Percentiles rank a stretch among this genome's conserved stretches.
These are phyloP conservation scores for Ophiobolus disseminans DNA, from an alignment of 2,329 filamentous ascomycete species.

Conservation along the genomic window DNA sequence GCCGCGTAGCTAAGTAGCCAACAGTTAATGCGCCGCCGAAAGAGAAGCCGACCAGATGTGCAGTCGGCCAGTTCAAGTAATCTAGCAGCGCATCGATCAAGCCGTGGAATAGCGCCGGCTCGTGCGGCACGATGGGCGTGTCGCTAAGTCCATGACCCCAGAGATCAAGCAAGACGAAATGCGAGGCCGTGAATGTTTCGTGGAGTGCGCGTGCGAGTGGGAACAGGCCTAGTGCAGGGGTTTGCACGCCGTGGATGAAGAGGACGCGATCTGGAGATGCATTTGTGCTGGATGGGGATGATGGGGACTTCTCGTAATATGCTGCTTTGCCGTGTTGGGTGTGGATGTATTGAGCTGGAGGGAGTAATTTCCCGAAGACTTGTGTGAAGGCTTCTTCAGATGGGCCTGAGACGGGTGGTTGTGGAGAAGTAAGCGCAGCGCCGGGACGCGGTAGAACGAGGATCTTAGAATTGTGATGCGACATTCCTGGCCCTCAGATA, in stretches of 20 bases:
- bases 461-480: too few relatives aligned
- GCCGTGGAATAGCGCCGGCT: conserved; percentile 52
- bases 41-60: conserved; percentile 59
- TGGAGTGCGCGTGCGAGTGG: conserved; percentile 52
- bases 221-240: conserved; percentile 57
- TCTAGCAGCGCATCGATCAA: conserved; percentile 52
- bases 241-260: conserved; percentile 61
- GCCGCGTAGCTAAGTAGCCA: conserved; percentile 47
- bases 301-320: conserved; percentile 50
- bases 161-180: conserved; percentile 57
- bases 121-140: conserved; percentile 55
- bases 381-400: conserved; percentile 47
- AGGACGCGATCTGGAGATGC: conserved; percentile 43
- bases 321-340: conserved; percentile 48
- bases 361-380: conserved; percentile 51
- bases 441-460: conserved; percentile 38
- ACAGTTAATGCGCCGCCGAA: conserved; percentile 56
- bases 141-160: conserved; percentile 63
- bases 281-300: conserved; percentile 39
- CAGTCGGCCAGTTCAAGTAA: conserved; percentile 51
- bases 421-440: neutral
- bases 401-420: conserved; percentile 45
- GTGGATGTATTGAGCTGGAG: conserved; percentile 45
- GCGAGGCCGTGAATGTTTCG: conserved; percentile 43
- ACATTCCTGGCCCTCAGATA: too few relatives aligned